Evolutionary conservation across 2,329 filamentous ascomycete genomes (phyloP).

Genomic region (Lachnellula arida): DNA sequence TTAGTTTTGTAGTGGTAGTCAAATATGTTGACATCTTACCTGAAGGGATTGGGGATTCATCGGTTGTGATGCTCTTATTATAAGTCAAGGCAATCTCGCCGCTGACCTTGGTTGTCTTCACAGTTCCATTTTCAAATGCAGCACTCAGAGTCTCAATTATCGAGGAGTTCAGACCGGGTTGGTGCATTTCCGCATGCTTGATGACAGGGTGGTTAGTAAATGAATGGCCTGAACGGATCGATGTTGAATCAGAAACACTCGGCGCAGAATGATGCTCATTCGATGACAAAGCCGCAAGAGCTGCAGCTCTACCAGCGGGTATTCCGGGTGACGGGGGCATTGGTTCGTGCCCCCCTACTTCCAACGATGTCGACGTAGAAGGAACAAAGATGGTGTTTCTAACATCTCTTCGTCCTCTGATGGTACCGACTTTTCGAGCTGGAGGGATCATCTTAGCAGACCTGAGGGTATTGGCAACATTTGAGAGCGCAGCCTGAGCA

Average conservation of each 20-base stretch:
- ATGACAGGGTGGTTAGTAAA: slow-evolving; percentile 63
- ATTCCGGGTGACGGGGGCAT: slow-evolving; percentile 32
- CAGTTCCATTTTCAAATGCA: slow-evolving; percentile 68
- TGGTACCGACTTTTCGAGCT: slow-evolving; percentile 66
- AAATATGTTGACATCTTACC: slow-evolving; percentile 35
- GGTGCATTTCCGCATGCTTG: slow-evolving; percentile 76
- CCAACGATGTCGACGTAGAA: slow-evolving; percentile 26
- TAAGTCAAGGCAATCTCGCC: slow-evolving; percentile 89
- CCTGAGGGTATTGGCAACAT: slow-evolving; percentile 68
- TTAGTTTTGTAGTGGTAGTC: background rate
- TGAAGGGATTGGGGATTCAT: slow-evolving; percentile 39
- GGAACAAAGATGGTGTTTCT: slow-evolving; percentile 86
- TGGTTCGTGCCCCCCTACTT: slow-evolving; percentile 16
- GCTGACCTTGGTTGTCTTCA: slow-evolving; percentile 69
- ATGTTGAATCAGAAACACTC: slow-evolving; percentile 76
- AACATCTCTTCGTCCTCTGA: slow-evolving; percentile 85
- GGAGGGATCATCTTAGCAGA: slow-evolving; percentile 55
- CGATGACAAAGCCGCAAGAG: slow-evolving; percentile 54
- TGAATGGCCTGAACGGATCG: slow-evolving; percentile 83
- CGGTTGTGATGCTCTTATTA: slow-evolving; percentile 43
- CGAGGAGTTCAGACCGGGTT: slow-evolving; percentile 78
- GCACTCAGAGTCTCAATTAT: slow-evolving; percentile 90
- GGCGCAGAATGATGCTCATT: slow-evolving; percentile 49
- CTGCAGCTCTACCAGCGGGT: slow-evolving; percentile 38
- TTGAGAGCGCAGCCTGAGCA: slow-evolving; percentile 70